Evolutionary conservation across 257 asterid species (phyloP), one percentile per base, ranked within the genome.

Genomic region (Jasminum sambac): DNA sequence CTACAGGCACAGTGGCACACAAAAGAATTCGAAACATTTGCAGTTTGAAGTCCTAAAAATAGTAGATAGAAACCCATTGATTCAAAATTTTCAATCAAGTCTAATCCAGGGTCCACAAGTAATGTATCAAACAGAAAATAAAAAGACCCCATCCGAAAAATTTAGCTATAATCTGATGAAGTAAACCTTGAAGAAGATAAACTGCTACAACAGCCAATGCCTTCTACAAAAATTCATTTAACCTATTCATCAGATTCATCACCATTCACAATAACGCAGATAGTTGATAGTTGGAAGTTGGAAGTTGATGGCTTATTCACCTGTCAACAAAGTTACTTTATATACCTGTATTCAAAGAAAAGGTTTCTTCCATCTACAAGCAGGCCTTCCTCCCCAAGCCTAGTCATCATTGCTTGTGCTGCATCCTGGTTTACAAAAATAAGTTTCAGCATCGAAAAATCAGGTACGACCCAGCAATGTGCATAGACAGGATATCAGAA

Each of bases 401-500:
- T 89, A 72, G 84, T 87, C 99, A 95, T 95, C 99, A 95, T 88
- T 79, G 96, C 89, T 77, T 89, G 87, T 24, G 99, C 99, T 0
- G 98, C 81, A 67, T 76, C 96, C 99, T 95, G 82, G 74, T 79
- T 81, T 65, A 75, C 70, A 73, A 76, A 55, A 74, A 66, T 57
- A 43, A 74, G 48, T 25, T 64, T 42, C 21, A 71, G 50, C 52
- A 63, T 25, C 30, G 63, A 66, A 46, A 66, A 42, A 39, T 76
- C n/a, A 71, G 26, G 36, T 30, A 30, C 36, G n/a, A n/a, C n/a
- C n/a, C n/a, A n/a, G n/a, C n/a, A 34, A 46, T 67, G 61, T 25
- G 37, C 26, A 59, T 44, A 61, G 16, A 72, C 52, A 72, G 63
- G 40, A 66, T 39, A 66, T 68, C 67, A 59, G 71, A 57, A 63